Evolutionary conservation across 192 early-diverging fungal genomes (phyloP).

Genomic region (Chytriomyces hyalinus): DNA sequence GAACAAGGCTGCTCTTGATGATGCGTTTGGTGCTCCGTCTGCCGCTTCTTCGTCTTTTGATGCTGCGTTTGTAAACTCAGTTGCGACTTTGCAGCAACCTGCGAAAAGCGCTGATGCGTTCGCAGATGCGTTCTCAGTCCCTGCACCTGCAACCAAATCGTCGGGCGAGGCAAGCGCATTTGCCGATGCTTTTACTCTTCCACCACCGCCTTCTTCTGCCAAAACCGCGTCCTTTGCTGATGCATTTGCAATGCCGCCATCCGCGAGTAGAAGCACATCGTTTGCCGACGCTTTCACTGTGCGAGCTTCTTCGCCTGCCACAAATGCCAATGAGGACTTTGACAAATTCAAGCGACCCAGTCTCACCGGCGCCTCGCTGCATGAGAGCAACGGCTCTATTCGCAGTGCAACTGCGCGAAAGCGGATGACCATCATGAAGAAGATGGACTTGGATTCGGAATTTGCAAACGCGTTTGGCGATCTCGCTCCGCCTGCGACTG

Average conservation of each 20-base stretch:
- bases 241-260: conserved; percentile 20
- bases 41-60: background rate
- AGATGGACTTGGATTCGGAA: conserved; percentile 23
- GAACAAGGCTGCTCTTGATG: background rate
- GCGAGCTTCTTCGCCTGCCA: background rate
- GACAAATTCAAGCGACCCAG: conserved; percentile 23
- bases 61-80: background rate
- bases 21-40: background rate
- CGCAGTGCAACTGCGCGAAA: conserved; percentile 5
- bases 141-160: background rate
- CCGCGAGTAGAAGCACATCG: background rate
- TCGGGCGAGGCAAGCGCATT: conserved; percentile 1
- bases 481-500: background rate
- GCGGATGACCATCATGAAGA: conserved; percentile 24
- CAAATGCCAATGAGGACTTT: conserved; percentile 6
- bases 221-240: conserved; percentile 7
- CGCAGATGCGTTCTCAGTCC: background rate
- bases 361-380: background rate
- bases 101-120: background rate
- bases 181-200: background rate
- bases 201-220: background rate
- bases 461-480: conserved; percentile 33
- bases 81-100: too few relatives aligned
- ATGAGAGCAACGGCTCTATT: conserved; percentile 6
- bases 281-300: conserved; percentile 5